These are phyloP conservation scores for Fusarium sp. DNA, from an alignment of 2,329 filamentous ascomycete genomes.

Conservation along the genomic window DNA sequence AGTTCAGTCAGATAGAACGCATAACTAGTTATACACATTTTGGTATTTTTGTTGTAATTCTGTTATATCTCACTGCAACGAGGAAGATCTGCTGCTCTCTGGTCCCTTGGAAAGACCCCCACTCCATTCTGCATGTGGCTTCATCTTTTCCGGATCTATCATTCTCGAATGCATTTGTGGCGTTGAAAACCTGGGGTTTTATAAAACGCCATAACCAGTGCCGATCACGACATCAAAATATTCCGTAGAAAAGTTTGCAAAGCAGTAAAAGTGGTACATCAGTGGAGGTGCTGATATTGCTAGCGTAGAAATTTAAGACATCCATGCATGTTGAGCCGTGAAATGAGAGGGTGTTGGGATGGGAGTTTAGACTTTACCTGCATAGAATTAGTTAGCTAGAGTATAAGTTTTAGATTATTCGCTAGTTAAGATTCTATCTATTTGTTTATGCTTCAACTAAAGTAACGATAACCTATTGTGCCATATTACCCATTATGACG, in stretches of 20 bases:
- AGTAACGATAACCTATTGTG: constrained; percentile 25
- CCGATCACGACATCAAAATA: constrained; percentile 45
- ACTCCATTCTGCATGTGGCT: constrained; percentile 23
- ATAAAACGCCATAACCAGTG: constrained; percentile 38
- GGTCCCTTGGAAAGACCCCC: constrained; percentile 5
- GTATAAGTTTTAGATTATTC: constrained; percentile 6
- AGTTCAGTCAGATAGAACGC: background rate
- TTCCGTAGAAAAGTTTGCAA: constrained; percentile 26
- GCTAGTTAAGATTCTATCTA: constrained; percentile 2
- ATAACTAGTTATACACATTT: background rate
- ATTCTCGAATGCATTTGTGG: constrained; percentile 26
- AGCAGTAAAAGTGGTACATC: constrained; percentile 36
- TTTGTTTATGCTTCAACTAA: constrained; percentile 3
- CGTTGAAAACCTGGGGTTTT: constrained; percentile 24
- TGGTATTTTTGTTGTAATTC: background rate
- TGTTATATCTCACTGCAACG: background rate
- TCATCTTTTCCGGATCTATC: constrained; percentile 1
- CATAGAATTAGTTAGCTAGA: background rate
- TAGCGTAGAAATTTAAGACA: constrained; percentile 17
- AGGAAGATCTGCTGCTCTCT: background rate
- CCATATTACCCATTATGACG: constrained; percentile 36
- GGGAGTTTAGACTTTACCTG: background rate
- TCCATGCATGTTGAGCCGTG: background rate
- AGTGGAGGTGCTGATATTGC: constrained; percentile 23
- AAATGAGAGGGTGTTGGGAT: background rate